These are phyloP conservation scores for Plasmopara viticola DNA, from an alignment of 352 stramenopile genomes.

Conservation along the genomic window DNA sequence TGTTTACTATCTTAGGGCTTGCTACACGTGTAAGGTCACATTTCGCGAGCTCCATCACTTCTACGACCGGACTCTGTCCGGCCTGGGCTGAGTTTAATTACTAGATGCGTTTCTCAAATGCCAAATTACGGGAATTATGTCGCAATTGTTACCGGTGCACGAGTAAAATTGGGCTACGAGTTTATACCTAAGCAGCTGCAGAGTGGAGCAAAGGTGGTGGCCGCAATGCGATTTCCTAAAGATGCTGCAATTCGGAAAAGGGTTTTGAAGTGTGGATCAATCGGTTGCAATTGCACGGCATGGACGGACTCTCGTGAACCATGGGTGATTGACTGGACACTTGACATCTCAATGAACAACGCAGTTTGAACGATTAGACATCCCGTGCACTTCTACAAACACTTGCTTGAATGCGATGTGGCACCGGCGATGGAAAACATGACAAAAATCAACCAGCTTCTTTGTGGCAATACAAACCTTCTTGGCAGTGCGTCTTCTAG, in stretches of 20 bases:
- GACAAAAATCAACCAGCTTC: slow-evolving; percentile 34
- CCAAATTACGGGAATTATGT: too few species aligned
- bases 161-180: slow-evolving; percentile 95
- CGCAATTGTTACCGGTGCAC: slow-evolving; percentile 88
- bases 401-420: slow-evolving; percentile 75
- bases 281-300: slow-evolving; percentile 88
- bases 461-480: slow-evolving; percentile 47
- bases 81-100: slow-evolving; percentile 90
- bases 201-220: slow-evolving; percentile 79
- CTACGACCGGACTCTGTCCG: slow-evolving; percentile 92
- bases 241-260: slow-evolving; percentile 78
- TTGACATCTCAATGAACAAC: slow-evolving; percentile 96
- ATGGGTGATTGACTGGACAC: slow-evolving; percentile 80
- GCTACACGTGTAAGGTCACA: slow-evolving; percentile 92
- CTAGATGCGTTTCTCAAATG: slow-evolving; percentile 87
- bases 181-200: slow-evolving; percentile 90
- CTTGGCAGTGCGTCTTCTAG: slow-evolving; percentile 14
- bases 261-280: slow-evolving; percentile 81
- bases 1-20: slow-evolving; percentile 88
- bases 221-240: slow-evolving; percentile 92
- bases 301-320: slow-evolving; percentile 90
- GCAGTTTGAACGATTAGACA: slow-evolving; percentile 93
- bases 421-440: slow-evolving; percentile 40
- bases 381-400: slow-evolving; percentile 89
- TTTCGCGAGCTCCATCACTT: slow-evolving; percentile 93